Evolutionary conservation across 2,329 filamentous ascomycete species (phyloP), one percentile per base, ranked within the genome.

Genomic region (Beauveria scarabaeidicola): DNA sequence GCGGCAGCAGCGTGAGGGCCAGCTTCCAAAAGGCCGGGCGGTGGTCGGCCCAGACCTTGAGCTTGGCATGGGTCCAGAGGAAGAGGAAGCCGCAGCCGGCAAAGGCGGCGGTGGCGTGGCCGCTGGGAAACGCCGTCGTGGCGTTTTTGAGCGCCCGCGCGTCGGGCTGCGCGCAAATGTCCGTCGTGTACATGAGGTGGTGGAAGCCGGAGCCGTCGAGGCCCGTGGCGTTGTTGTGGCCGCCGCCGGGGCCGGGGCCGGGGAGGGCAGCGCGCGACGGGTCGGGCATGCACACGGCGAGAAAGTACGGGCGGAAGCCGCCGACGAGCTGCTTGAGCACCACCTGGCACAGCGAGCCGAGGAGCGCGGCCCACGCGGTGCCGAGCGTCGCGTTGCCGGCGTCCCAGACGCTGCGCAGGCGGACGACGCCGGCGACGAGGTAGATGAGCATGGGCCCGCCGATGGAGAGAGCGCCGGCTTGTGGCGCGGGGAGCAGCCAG

Each of bases 61-160:
- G 74, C 73, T 90, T 89, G 38, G 84, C 86, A 66, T 89, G 89
- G 27, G 89, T 75, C 74, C 88, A 90, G 11, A 89, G 74, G 64
- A 79, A 85, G 8, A 89, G 72, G 67, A 83, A 89, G 8, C 84
- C 77, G 62, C 83, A 84, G 2, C 82, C 83, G 0, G 85, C 83
- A 61, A 85, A 87, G 0, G 84, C 83, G 1, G 82, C 83, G 0
- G 84, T 85, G 1, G 84, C 80, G 69, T 90, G 87, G 0, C 87
- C 87, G 6, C 83, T 87, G 0, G 87, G 87, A 65, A 90, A 87
- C 1, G 81, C 83, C 41, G 86, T 83, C 38, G 89, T 76, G 5
- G 79, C 77, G 62, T 86, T 80, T 66, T 86, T 79, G 66, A 89
- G 80, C 60, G 78, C 72, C 3, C 72, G 68, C n/a, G 72, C 64